Base-by-base conservation (phyloP, 805 yeast species). In the Wickerhamiella kurtzmanii region DNA sequence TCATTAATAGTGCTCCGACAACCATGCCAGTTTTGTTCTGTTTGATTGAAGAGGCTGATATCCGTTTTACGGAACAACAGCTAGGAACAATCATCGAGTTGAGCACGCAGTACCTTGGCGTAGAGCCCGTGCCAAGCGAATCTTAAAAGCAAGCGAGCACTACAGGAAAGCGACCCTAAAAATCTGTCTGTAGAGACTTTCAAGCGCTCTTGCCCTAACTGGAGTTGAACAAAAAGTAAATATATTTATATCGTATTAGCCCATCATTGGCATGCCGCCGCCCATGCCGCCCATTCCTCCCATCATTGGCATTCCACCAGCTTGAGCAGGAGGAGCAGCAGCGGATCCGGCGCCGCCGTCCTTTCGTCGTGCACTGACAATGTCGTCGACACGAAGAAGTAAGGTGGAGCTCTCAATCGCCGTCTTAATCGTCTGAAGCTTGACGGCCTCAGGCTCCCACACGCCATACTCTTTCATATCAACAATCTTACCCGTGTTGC, bases 401-500 rank as follows among this genome's bases (percentile, higher is more conserved):
- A 92, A 72, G 64, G 96, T 83, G 15, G 98, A 96, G 71, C 94
- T 82, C 69, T 92, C 99, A 53, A 92, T 83, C 35, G 95, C 95
- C n/a, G 98, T 92, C 72, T 92, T 92, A 56, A 89, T 81, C 54
- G 94, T 81, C 70, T 92, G 99, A 63, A 84, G 94, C 69, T 92
- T 92, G 66, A 92, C 85, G 44, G 85, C 96, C 69, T 89, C 96
- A 17, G 99, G 99, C 70, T 92, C 99, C 98, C 98, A 92, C 54
- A 92, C 82, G 22, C 99, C 98, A 65, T 87, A 89, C 22, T 77
- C 81, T 54, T 82, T 77, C 99, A 92, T 92, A 63, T 92, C 96
- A 22, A 84, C 96, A 49, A 92, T 75, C 67, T 83, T 86, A 55
- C 98, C 98, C 49, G 73, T 71, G 55, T 89, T 95, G 55, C 99